Percentiles rank a stretch among this genome's conserved stretches.
phyloP scores from a whole-genome alignment of 2,329 filamentous ascomycete genomes.

The Capronia epimyces region DNA sequence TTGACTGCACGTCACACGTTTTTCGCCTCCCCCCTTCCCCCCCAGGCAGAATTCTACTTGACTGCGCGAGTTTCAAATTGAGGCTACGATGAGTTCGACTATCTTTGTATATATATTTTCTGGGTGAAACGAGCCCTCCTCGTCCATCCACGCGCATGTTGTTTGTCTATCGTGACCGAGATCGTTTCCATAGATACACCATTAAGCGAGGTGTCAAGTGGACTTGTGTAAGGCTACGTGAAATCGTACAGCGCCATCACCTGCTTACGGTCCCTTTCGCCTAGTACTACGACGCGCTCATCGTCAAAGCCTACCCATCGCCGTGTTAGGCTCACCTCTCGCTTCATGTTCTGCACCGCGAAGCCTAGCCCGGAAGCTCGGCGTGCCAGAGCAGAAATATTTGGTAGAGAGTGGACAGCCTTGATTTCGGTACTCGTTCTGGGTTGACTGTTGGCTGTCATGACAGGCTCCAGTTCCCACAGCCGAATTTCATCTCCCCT shows the following conservation, averaged over 20 bases:
- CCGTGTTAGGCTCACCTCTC: conserved; percentile 42
- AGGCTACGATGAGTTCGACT: too few relatives aligned
- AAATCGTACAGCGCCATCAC: conserved; percentile 84
- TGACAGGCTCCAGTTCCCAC: conserved; percentile 74
- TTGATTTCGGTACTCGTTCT: conserved; percentile 53
- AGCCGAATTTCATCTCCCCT: conserved; percentile 74
- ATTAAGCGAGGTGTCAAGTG: too few relatives aligned
- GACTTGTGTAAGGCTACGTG: too few relatives aligned
- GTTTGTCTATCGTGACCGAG: too few relatives aligned
- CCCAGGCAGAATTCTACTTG: too few relatives aligned
- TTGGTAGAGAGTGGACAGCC: conserved; percentile 30
- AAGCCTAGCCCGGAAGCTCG: conserved; percentile 32
- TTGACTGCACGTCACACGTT: not conserved
- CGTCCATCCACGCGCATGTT: too few relatives aligned
- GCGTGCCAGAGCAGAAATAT: conserved; percentile 28
- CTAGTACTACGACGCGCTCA: conserved; percentile 81
- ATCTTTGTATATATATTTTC: too few relatives aligned
- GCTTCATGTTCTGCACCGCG: conserved; percentile 35
- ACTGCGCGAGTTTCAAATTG: too few relatives aligned
- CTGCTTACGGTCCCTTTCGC: conserved; percentile 63
- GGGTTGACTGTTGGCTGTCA: conserved; percentile 31
- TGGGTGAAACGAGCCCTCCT: too few relatives aligned
- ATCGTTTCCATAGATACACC: too few relatives aligned
- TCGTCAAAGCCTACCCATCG: conserved; percentile 84
- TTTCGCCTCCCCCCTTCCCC: too few relatives aligned